Base-by-base conservation (phyloP, 192 early-diverging fungal species). In the Podila horticola region DNA sequence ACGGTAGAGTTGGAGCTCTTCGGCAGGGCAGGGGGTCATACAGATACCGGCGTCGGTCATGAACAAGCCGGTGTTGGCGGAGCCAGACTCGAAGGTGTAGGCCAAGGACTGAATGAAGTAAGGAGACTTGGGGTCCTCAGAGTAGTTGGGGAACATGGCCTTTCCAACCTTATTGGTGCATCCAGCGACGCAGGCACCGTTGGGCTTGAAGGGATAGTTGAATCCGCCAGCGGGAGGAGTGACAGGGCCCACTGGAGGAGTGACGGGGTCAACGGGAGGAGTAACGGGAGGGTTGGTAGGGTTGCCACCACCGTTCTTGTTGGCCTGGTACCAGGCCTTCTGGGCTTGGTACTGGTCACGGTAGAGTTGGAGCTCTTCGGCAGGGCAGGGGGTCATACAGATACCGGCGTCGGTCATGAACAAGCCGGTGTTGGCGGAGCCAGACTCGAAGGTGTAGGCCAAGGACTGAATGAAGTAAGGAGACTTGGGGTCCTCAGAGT, bases 11-110 rank as follows among this genome's bases (percentile, higher is more conserved):
- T 34, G 36, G 22, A 58, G 36, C 13, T 64, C 57, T 33, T 75
- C 74, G 10, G 7, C 49, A 51, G 74, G 66, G 38, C 74, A 75
- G 4, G 26, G 17, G 20, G 38, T 38, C 66, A 75, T 69, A 38
- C 74, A 75, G 17, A 59, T 75, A n/a, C 74, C 74, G 30, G 66
- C 58, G 7, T 75, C 60, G 29, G 52, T 75, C 74, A 75, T 75
- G 51, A 52, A 52, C 19, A 22, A 4, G 51, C 33, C 33, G 12
- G 12, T 41, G 11, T 41, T 10, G 1, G 36, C 8, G 36, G 36
- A 38, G 36, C 10, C 36, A 7, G 5, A 38, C 31, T 72, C 70
- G 41, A 72, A 72, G 30, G 61, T 64, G 51, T 41, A 64, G n/a
- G 50, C 24, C 6, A 72, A 29, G 0, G 70, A 72, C 51, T 72